Base-by-base conservation (phyloP, 2,329 filamentous ascomycete species). In the Macrophomina pseudophaseolina region DNA sequence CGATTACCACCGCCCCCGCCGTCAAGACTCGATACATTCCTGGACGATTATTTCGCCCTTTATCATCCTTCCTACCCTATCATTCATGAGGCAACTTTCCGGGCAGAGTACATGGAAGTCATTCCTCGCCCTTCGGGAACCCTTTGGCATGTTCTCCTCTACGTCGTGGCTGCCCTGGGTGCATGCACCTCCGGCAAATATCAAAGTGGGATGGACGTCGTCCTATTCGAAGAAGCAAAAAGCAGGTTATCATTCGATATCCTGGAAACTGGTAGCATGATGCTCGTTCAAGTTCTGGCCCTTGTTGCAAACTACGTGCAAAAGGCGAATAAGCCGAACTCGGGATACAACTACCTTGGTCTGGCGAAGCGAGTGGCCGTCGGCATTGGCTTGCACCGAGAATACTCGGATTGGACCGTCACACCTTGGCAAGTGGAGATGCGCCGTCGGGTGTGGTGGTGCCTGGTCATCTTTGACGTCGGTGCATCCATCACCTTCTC, bases 311-410 rank as follows among this genome's bases (percentile, higher is more conserved):
- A 84, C 66, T 83, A 83, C 67, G 75, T 81, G 0, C 83, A 84
- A 69, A 85, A 84, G 70, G 76, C 81, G 23, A 82, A 84, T 71
- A 83, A 83, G 68, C 83, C 83, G 2, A 85, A 85, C 68, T 81
- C 78, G 5, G 82, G 82, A 5, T 84, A 81, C 75, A 84, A 82
- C 53, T 83, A 82, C 68, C 72, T 83, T 6, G 83, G 83, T 1
- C 70, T 84, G 16, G 82, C 82, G 18, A 76, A 82, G 30, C 74
- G 81, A 49, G 83, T 84, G 78, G 81, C 83, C 0, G 81, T 84
- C 73, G 81, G 81, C 49, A 73, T 85, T 14, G 82, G 82, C 1
- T 74, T 84, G 23, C 82, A 84, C 68, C 82, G 82, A 67, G 82
- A 84, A 66, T 83, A 85, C 66, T 78, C 78, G 14, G 77, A 79